Conservation (phyloP, 2,329 filamentous ascomycete genomes). For the Aspergillus hortae region DNA sequence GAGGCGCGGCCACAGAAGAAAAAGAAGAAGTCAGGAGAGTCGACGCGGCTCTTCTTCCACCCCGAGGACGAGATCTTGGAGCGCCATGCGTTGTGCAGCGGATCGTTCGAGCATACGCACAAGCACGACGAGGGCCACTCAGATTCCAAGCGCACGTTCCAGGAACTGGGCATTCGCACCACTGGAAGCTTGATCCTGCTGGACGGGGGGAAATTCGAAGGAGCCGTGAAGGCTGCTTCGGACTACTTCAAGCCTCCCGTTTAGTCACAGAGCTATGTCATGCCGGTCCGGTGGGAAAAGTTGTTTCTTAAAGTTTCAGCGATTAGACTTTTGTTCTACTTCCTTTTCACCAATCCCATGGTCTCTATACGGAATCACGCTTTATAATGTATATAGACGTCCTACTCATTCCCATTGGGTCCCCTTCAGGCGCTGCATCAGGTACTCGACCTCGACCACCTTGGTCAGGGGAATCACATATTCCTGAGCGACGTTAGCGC, state of each 20-base stretch:
- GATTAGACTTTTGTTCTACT: not conserved
- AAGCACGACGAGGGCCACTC: conserved; percentile 72
- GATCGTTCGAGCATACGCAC: conserved; percentile 74
- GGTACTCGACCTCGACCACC: conserved; percentile 93
- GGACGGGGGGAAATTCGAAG: conserved; percentile 71
- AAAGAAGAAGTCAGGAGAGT: conserved; percentile 54
- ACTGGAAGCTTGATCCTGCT: conserved; percentile 83
- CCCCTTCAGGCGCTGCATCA: conserved; percentile 80
- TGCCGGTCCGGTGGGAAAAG: conserved; percentile 4
- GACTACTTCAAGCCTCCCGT: conserved; percentile 64
- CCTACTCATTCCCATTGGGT: conserved; percentile 46
- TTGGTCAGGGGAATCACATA: conserved; percentile 97
- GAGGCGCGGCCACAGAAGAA: conserved; percentile 62
- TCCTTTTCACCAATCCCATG: not conserved
- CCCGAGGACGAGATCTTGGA: conserved; percentile 90
- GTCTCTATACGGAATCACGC: not conserved
- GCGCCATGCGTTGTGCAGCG: conserved; percentile 66
- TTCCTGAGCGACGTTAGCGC: conserved; percentile 39
- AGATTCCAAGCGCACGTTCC: conserved; percentile 91
- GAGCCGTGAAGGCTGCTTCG: conserved; percentile 69
- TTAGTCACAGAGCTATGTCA: conserved; percentile 18
- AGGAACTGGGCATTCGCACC: conserved; percentile 84
- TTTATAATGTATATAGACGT: not conserved
- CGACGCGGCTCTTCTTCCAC: conserved; percentile 83
- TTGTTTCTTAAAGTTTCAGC: not conserved